Evolutionary conservation across 805 yeast species (phyloP).

Genomic region (Lipomyces yamanashiensis): DNA sequence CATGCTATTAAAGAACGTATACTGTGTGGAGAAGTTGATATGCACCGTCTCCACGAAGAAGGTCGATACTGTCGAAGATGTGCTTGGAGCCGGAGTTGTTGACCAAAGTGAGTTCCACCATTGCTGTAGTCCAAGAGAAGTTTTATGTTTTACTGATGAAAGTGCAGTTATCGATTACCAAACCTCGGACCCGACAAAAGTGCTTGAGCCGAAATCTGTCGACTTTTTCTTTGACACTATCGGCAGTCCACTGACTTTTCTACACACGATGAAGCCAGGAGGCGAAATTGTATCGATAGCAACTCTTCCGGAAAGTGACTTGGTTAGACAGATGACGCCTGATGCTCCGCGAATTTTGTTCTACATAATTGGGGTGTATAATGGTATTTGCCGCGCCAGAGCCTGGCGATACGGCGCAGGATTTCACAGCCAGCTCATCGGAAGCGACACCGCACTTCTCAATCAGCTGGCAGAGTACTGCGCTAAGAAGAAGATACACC

Average conservation of each 20-base stretch:
- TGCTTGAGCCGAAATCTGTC: conserved; percentile 25
- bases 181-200: conserved; percentile 30
- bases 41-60: conserved; percentile 37
- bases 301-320: conserved; percentile 15
- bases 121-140: not conserved
- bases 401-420: conserved; percentile 8
- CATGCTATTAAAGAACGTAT: conserved; percentile 36
- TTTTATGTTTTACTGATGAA: not conserved
- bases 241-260: conserved; percentile 23
- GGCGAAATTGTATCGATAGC: conserved; percentile 32
- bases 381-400: conserved; percentile 10
- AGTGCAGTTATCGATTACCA: conserved; percentile 34
- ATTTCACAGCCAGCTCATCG: not conserved
- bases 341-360: conserved; percentile 23
- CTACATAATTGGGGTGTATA: conserved; percentile 5
- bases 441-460: not conserved
- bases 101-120: conserved; percentile 26
- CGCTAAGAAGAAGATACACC: conserved; percentile 33
- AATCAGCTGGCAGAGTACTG: conserved; percentile 17
- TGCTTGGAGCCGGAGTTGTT: conserved; percentile 37
- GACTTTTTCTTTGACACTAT: conserved; percentile 37
- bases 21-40: conserved; percentile 33
- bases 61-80: conserved; percentile 18
- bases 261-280: conserved; percentile 29
- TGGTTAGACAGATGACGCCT: conserved; percentile 28